Conservation (phyloP, 345 rosid species). For the Eutrema heterophyllum region DNA sequence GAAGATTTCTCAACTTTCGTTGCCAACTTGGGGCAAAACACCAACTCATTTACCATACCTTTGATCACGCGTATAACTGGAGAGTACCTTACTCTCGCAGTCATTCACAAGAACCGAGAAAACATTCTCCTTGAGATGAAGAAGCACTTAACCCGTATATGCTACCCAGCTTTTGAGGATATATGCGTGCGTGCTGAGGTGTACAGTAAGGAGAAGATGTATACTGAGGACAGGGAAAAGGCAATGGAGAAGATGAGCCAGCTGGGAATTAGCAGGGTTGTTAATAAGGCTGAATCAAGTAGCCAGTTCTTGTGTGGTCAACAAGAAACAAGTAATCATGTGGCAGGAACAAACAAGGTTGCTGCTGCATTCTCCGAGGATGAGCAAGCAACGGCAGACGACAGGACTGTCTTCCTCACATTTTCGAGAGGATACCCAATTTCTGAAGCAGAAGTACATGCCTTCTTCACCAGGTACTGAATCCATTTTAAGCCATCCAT, state of each 20-base stretch:
- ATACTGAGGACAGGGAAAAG: not conserved
- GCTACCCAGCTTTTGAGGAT: conserved; percentile 50
- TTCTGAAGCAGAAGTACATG: conserved; percentile 47
- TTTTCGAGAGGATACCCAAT: conserved; percentile 75
- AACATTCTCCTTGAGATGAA: conserved; percentile 19
- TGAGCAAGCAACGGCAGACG: conserved; percentile 17
- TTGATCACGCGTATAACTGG: conserved; percentile 27
- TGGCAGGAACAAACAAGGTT: not conserved
- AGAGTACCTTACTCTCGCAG: conserved; percentile 24
- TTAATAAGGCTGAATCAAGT: not conserved
- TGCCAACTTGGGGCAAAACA: not conserved
- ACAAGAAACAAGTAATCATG: not conserved
- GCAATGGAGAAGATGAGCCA: not conserved
- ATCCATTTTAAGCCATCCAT: not conserved
- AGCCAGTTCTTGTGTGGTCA: not conserved
- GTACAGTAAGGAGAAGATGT: not conserved
- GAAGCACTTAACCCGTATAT: conserved; percentile 35
- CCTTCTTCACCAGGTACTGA: conserved; percentile 47
- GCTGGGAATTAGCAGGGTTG: not conserved
- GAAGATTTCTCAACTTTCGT: not conserved
- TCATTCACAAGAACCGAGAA: conserved; percentile 35
- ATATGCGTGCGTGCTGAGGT: conserved; percentile 10
- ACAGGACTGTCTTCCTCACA: conserved; percentile 65
- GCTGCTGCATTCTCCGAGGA: not conserved
- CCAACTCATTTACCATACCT: conserved; percentile 17